phyloP scores from a whole-genome alignment of 2,329 filamentous ascomycete species.

The Onygenales sp. region DNA sequence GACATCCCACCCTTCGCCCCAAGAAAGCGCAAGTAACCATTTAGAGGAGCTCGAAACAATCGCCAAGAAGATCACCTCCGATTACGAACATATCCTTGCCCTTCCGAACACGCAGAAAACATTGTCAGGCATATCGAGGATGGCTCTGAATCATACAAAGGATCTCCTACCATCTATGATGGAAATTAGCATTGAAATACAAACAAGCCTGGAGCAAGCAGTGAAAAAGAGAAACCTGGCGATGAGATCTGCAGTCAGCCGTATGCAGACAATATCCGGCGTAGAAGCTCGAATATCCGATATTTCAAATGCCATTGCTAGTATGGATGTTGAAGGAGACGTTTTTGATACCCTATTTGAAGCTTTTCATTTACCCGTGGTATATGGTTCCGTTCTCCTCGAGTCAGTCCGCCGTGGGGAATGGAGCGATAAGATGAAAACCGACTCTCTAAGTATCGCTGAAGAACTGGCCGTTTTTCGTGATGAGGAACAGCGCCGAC shows the following conservation, averaged over 20 bases:
- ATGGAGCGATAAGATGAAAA: slow-evolving; percentile 84
- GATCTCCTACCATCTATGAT: slow-evolving; percentile 53
- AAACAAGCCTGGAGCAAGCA: slow-evolving; percentile 37
- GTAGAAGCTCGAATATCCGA: slow-evolving; percentile 67
- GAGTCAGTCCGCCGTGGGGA: slow-evolving; percentile 80
- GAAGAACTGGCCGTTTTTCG: slow-evolving; percentile 90
- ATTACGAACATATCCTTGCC: slow-evolving; percentile 67
- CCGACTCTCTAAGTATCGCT: slow-evolving; percentile 75
- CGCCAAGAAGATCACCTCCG: slow-evolving; percentile 74
- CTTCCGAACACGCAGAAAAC: slow-evolving; percentile 59
- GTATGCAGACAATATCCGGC: slow-evolving; percentile 73
- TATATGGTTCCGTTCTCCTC: slow-evolving; percentile 81
- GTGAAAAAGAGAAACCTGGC: slow-evolving; percentile 60
- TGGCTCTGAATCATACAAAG: slow-evolving; percentile 54
- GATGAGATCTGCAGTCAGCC: slow-evolving; percentile 54
- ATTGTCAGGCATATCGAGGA: slow-evolving; percentile 52
- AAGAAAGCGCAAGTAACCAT: slow-evolving; percentile 58
- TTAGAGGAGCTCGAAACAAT: slow-evolving; percentile 79
- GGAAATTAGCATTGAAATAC: slow-evolving; percentile 48
- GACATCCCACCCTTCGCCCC: slow-evolving; percentile 40
- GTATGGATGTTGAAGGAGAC: slow-evolving; percentile 65
- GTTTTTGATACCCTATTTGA: slow-evolving; percentile 72
- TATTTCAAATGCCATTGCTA: slow-evolving; percentile 62
- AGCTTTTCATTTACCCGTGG: slow-evolving; percentile 72
- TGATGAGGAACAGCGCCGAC: slow-evolving; percentile 81